A percentile compares a stretch with the other conserved stretches of the same genome.
Conservation (phyloP, 2,329 filamentous ascomycete species). For the Exophiala mesophila region DNA sequence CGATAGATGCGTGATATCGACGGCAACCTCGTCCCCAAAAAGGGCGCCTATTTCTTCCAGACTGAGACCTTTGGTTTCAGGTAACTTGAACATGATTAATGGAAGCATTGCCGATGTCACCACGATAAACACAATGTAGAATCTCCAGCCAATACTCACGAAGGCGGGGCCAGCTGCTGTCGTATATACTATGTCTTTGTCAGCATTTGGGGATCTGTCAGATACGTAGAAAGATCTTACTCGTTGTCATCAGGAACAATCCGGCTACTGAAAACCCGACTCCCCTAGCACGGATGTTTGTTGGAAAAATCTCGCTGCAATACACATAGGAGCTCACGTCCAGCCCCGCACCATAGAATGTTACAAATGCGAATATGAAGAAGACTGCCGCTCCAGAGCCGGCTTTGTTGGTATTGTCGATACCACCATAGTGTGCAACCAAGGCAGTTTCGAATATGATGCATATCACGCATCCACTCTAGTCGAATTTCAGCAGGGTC, state of each 20-base stretch:
- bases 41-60: constrained; percentile 1
- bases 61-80: neutral
- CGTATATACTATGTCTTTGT: neutral
- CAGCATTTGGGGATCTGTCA: neutral
- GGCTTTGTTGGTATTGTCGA: constrained; percentile 31
- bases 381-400: constrained; percentile 34
- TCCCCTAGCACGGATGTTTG: constrained; percentile 11
- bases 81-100: neutral
- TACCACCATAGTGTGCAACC: constrained; percentile 29
- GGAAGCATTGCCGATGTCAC: too few species aligned
- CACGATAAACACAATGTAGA: too few species aligned
- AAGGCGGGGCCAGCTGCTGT: too few species aligned
- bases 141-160: too few species aligned
- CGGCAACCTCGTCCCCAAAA: neutral
- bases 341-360: constrained; percentile 31
- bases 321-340: constrained; percentile 15
- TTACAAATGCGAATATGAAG: constrained; percentile 35
- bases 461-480: constrained; percentile 32
- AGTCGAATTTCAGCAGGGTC: too few species aligned
- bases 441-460: constrained; percentile 36
- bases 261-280: constrained; percentile 18
- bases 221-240: too few species aligned
- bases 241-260: constrained; percentile 24
- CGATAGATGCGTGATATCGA: too few species aligned
- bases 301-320: constrained; percentile 27